Percentiles rank a stretch among this genome's conserved stretches.
Evolutionary conservation across 371 early-diverging fungal genomes (phyloP).

Genomic region (Mucor indicus): DNA sequence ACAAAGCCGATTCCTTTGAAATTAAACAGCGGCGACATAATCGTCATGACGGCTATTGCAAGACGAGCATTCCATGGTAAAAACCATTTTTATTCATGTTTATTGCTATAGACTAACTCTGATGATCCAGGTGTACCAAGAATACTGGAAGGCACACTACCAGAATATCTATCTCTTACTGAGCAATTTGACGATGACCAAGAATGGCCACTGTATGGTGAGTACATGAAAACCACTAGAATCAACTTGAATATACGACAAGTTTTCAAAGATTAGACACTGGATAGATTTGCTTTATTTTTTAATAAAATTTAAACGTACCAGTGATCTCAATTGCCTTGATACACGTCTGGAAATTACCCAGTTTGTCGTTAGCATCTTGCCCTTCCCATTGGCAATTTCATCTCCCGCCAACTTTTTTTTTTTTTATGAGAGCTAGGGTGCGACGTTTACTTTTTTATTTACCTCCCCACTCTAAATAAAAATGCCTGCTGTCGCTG

Average conservation of each 20-base stretch:
- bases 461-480: constrained; percentile 18
- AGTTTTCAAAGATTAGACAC: too few species aligned
- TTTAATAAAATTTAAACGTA: too few species aligned
- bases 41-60: constrained; percentile 77
- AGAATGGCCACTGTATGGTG: constrained; percentile 58
- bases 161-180: constrained; percentile 44
- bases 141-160: constrained; percentile 66
- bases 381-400: too few species aligned
- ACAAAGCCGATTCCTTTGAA: constrained; percentile 59
- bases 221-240: constrained; percentile 57
- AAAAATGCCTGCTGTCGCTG: constrained; percentile 41
- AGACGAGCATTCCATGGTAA: constrained; percentile 77
- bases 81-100: not conserved
- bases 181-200: constrained; percentile 20
- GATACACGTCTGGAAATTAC: too few species aligned
- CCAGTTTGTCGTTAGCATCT: too few species aligned
- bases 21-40: constrained; percentile 80
- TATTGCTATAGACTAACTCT: too few species aligned
- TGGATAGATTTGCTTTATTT: too few species aligned
- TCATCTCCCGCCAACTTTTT: too few species aligned
- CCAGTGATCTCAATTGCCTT: too few species aligned
- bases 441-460: too few species aligned
- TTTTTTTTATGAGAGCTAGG: too few species aligned
- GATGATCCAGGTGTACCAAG: constrained; percentile 71
- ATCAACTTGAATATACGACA: constrained; percentile 80